phyloP scores from a whole-genome alignment of 768 basidiomycete species.

The Leccinum boreale region DNA sequence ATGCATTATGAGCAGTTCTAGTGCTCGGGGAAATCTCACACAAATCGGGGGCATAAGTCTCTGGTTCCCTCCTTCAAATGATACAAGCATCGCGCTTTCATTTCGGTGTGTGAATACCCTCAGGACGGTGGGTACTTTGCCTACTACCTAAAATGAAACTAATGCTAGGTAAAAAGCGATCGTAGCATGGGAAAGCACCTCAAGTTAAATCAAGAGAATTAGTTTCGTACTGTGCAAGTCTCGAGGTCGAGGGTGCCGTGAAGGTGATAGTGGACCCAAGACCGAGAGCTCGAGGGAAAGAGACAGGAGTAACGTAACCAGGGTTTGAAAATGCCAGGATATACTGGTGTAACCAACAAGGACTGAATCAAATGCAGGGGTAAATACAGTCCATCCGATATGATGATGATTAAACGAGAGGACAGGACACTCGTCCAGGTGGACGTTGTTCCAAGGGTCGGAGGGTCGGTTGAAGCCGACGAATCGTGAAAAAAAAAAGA shows the following conservation, averaged over 20 bases:
- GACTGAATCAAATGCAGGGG: conserved; percentile 16
- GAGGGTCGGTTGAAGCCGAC: not conserved
- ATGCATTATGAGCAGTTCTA: not conserved
- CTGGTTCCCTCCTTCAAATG: not conserved
- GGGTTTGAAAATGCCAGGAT: conserved; percentile 8
- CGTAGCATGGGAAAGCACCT: not conserved
- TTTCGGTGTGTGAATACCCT: not conserved
- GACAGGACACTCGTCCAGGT: conserved; percentile 23
- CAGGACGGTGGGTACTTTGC: not conserved
- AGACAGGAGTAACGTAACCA: conserved; percentile 1
- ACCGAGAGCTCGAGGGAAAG: not conserved
- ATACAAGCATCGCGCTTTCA: not conserved
- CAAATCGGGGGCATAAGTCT: too few species aligned
- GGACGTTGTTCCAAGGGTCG: conserved; percentile 21
- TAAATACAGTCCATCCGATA: conserved; percentile 24
- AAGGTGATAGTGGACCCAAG: not conserved
- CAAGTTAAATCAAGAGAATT: not conserved
- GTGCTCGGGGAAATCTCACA: too few species aligned
- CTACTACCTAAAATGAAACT: not conserved
- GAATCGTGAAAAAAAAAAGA: conserved; percentile 2
- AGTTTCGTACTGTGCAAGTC: not conserved
- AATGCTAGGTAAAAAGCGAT: not conserved
- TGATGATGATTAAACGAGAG: conserved; percentile 30
- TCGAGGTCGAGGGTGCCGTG: not conserved
- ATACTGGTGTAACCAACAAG: conserved; percentile 9